Evolutionary conservation across 306 rosid genomes (phyloP), one percentile per base, ranked within the genome.

Genomic region (Ceratonia siliqua): DNA sequence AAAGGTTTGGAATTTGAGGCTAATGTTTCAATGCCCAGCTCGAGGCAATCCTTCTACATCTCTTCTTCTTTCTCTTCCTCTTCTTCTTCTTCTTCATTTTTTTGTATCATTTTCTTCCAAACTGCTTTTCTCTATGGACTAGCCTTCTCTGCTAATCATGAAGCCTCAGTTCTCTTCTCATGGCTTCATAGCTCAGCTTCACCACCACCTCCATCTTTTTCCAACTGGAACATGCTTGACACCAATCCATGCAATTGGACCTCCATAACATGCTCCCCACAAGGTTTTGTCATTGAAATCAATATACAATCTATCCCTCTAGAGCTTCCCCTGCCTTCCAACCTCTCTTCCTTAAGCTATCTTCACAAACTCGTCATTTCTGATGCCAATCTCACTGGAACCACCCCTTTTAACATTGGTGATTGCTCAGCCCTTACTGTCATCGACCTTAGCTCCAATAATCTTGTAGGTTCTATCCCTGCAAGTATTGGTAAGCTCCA

Each of bases 191-290:
- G 53, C 63, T 79, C 95, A 28, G 1, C 86, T 53, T 48, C 84
- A 59, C 83, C 72, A 52, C 80, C 88, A 1, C 63, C 86, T 36
- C 25, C 88, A 55, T 72, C 56, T 28, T 88, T 91, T 58, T 88
- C 92, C 0, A 68, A 87, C 77, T 90, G 96, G 98, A 87, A 89
- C 66, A 76, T 88, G 10, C 89, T 50, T 67, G 89, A 94, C 58
- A 2, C 85, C 4, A 82, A 67, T 69, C 97, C 97, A 74, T 94
- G 98, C 78, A 91, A 91, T 39, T 94, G 98, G 98, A 83, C 97
- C 79, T 76, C 12, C 73, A 88, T 94, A 68, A 53, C 89, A 43
- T 91, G 97, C 56, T 94, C 98, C 72, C 24, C 90, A 8, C 83
- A 70, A 13, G 85, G 82, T 15, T 78, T 87, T 48, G 90, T 91